Conservation (phyloP, 169 alveolate genomes). For the Gregarina niphandrodes region DNA sequence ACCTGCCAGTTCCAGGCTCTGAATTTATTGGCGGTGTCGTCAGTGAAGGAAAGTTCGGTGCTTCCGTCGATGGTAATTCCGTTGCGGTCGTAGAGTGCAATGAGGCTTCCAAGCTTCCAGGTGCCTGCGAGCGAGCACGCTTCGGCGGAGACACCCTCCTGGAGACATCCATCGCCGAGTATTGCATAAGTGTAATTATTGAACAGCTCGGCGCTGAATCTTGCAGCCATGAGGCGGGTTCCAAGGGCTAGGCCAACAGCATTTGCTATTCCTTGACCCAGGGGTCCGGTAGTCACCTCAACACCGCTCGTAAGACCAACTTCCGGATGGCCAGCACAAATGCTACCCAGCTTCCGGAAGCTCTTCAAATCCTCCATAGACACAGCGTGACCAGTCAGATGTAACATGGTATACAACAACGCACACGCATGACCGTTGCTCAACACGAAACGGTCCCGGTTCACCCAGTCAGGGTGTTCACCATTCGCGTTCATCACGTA, state of each 20-base stretch:
- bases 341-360: constrained; percentile 34
- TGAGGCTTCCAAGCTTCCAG: constrained; percentile 32
- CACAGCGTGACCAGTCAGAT: constrained; percentile 31
- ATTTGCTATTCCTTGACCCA: constrained; percentile 45
- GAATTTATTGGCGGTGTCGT: constrained; percentile 24
- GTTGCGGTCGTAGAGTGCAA: constrained; percentile 38
- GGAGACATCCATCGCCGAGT: constrained; percentile 51
- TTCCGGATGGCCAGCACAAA: constrained; percentile 49
- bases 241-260: constrained; percentile 49
- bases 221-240: constrained; percentile 34
- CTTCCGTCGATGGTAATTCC: constrained; percentile 41
- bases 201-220: constrained; percentile 31
- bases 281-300: constrained; percentile 43
- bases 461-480: constrained; percentile 36
- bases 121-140: constrained; percentile 50
- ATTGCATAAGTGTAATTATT: constrained; percentile 26
- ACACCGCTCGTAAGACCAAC: constrained; percentile 30
- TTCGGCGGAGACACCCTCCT: constrained; percentile 43
- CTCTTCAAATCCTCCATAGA: constrained; percentile 28
- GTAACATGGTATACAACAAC: constrained; percentile 37
- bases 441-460: constrained; percentile 42
- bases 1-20: constrained; percentile 36
- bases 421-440: constrained; percentile 50
- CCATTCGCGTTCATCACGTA: constrained; percentile 29
- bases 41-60: constrained; percentile 34